Evolutionary conservation across 2,329 filamentous ascomycete species (phyloP).

Genomic region (Apiospora sp.): DNA sequence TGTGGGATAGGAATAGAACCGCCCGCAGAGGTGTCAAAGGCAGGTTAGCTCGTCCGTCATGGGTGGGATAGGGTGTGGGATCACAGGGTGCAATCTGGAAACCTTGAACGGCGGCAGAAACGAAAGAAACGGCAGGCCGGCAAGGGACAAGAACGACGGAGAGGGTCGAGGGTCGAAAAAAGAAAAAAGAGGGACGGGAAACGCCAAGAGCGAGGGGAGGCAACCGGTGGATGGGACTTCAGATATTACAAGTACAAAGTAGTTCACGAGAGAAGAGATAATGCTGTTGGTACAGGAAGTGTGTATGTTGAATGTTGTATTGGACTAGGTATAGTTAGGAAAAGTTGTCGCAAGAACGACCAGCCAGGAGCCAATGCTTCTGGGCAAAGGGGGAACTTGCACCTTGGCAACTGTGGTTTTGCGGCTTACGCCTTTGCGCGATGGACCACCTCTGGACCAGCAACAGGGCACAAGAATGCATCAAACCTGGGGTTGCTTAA

Average conservation of each 20-base stretch:
- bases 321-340: neutral
- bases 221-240: neutral
- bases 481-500: conserved; percentile 19
- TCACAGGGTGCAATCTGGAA: conserved; percentile 2
- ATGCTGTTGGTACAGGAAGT: neutral
- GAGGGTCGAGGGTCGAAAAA: neutral
- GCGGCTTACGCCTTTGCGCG: conserved; percentile 6
- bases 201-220: conserved; percentile 13
- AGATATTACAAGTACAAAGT: neutral
- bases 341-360: neutral
- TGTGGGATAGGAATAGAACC: conserved; percentile 19
- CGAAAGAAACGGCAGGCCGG: conserved; percentile 17
- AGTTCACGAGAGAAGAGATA: conserved; percentile 4
- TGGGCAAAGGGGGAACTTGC: conserved; percentile 1
- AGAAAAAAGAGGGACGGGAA: conserved; percentile 15
- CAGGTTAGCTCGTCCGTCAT: conserved; percentile 14
- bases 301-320: neutral
- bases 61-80: conserved; percentile 11
- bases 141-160: conserved; percentile 3
- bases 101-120: neutral
- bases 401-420: conserved; percentile 12
- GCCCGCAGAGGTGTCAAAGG: neutral
- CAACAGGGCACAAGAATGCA: neutral
- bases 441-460: neutral
- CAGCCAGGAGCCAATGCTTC: neutral